Conservation (phyloP, 305 asterid species). For the Fraxinus nigra region DNA sequence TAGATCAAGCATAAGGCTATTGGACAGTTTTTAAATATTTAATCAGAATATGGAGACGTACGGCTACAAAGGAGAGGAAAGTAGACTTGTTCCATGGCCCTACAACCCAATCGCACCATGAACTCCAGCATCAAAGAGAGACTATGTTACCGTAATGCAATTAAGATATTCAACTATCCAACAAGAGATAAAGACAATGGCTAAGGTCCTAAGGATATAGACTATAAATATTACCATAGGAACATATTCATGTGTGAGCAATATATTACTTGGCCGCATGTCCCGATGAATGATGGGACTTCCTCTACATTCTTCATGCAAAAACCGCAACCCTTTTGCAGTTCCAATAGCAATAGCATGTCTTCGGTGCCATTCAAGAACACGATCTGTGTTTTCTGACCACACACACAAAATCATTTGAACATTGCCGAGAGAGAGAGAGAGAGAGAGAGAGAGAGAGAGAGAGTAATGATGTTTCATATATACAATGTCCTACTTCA, state of each 20-base stretch:
- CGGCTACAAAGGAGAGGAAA: background rate
- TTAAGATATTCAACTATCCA: background rate
- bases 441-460: background rate
- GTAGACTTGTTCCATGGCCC: background rate
- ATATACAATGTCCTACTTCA: background rate
- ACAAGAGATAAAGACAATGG: background rate
- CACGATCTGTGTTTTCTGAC: slow-evolving; percentile 40
- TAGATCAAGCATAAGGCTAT: background rate
- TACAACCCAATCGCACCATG: background rate
- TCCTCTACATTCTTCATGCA: slow-evolving; percentile 86
- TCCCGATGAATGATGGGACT: slow-evolving; percentile 82
- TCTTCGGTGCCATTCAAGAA: slow-evolving; percentile 72
- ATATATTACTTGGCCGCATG: slow-evolving; percentile 73
- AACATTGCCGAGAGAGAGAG: background rate
- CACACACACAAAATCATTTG: slow-evolving; percentile 13
- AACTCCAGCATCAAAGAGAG: background rate
- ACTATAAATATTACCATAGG: slow-evolving; percentile 52
- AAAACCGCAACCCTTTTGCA: slow-evolving; percentile 73
- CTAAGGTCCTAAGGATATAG: background rate
- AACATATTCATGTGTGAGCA: slow-evolving; percentile 73
- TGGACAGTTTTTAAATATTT: background rate
- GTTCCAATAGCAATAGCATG: slow-evolving; percentile 68
- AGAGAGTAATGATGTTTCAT: background rate
- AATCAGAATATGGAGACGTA: background rate
- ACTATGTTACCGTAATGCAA: background rate